phyloP scores from a whole-genome alignment of 257 asterid genomes.

The Solanum chiquidenum region DNA sequence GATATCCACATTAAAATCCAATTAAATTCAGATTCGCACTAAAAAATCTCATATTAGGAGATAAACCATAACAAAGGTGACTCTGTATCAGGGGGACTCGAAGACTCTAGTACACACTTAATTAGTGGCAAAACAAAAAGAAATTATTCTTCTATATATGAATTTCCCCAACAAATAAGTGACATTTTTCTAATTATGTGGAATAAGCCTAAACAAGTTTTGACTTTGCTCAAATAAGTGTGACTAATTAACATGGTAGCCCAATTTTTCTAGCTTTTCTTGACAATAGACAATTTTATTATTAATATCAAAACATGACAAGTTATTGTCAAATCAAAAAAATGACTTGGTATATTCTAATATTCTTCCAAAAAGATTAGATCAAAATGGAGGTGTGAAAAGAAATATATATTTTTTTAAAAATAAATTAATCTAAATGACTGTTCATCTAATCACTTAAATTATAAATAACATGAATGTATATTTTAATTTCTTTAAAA shows the following conservation, averaged over 20 bases:
- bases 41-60: too few relatives aligned
- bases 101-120: background rate
- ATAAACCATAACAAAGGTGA: accelerated
- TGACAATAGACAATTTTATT: background rate
- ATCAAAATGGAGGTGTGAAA: background rate
- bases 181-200: background rate
- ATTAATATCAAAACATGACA: background rate
- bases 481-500: too few relatives aligned
- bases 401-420: background rate
- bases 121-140: background rate
- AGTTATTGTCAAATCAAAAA: background rate
- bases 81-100: accelerated
- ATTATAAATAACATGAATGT: too few relatives aligned
- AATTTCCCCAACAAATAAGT: background rate
- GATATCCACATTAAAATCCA: accelerated
- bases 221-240: background rate
- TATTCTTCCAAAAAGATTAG: background rate
- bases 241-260: background rate
- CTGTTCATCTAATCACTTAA: background rate
- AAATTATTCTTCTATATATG: background rate
- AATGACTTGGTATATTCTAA: background rate
- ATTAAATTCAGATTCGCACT: accelerated
- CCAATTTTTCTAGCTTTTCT: background rate
- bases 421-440: too few relatives aligned
- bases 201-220: background rate